Percentiles rank a stretch among this genome's conserved stretches.
phyloP scores from a whole-genome alignment of 768 basidiomycete species.

The Amanita rimosa region DNA sequence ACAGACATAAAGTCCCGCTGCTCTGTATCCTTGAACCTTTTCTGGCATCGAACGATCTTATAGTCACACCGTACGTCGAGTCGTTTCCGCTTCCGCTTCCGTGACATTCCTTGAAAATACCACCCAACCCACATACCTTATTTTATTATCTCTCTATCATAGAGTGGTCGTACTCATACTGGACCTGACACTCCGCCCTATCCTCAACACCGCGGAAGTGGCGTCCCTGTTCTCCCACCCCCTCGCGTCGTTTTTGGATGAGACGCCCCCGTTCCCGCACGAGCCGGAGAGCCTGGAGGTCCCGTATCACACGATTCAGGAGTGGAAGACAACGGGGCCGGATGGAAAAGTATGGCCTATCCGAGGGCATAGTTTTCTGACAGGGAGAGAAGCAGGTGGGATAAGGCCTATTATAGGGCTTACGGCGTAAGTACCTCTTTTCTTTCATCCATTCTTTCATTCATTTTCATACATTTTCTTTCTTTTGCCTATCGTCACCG shows the following conservation, averaged over 20 bases:
- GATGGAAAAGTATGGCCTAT: conserved; percentile 24
- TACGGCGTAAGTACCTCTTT: conserved; percentile 53
- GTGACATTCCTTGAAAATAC: not conserved
- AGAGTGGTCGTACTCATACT: conserved; percentile 83
- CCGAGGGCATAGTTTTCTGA: conserved; percentile 73
- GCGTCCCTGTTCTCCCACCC: conserved; percentile 80
- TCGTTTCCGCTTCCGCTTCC: no score
- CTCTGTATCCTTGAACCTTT: conserved; percentile 76
- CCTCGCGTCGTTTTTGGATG: conserved; percentile 57
- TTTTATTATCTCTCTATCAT: not conserved
- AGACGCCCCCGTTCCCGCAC: conserved; percentile 35
- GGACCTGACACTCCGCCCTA: conserved; percentile 67
- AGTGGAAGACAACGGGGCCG: conserved; percentile 35
- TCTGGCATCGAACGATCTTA: conserved; percentile 53
- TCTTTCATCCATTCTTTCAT: not conserved
- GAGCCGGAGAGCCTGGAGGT: conserved; percentile 44
- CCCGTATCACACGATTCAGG: conserved; percentile 55
- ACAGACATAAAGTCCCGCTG: conserved; percentile 57
- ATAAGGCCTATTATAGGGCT: conserved; percentile 85
- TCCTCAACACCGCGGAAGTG: conserved; percentile 73
- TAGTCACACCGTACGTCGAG: conserved; percentile 73
- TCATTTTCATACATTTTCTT: not conserved
- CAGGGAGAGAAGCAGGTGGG: conserved; percentile 75
- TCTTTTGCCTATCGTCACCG: no score
- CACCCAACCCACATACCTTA: not conserved